A percentile compares a stretch with the other conserved stretches of the same genome.
phyloP scores from a whole-genome alignment of 495 filamentous ascomycete species.

The Immersiella caudata region DNA sequence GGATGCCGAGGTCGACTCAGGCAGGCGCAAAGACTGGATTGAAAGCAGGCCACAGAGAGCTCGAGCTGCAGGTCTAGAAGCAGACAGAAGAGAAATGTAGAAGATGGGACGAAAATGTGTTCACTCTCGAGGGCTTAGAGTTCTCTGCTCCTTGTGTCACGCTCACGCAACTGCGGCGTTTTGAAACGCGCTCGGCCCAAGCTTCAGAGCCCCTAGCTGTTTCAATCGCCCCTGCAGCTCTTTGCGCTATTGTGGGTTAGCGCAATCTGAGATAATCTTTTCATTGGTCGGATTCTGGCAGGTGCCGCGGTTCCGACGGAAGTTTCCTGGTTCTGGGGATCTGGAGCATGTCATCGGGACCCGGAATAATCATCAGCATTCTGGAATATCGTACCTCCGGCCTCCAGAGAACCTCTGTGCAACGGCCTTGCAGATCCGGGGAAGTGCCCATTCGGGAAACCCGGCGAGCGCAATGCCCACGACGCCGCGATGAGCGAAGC shows the following conservation, averaged over 20 bases:
- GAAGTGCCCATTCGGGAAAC: not conserved
- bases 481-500: constrained; percentile 27
- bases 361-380: not conserved
- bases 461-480: not conserved
- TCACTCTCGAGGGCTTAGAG: not conserved
- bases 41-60: not conserved
- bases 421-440: not conserved
- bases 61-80: not conserved
- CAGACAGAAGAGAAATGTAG: not conserved
- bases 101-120: constrained; percentile 16
- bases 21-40: not conserved
- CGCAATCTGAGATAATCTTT: not conserved
- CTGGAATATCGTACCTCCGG: not conserved
- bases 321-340: not conserved
- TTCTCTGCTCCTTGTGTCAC: constrained; percentile 11
- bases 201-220: constrained; percentile 34
- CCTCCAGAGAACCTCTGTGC: not conserved
- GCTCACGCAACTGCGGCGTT: constrained; percentile 3
- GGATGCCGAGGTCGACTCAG: not conserved
- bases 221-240: constrained; percentile 27
- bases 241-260: not conserved
- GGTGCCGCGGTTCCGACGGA: not conserved
- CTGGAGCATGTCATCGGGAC: not conserved
- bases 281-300: constrained; percentile 1
- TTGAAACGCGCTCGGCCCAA: constrained; percentile 35